phyloP scores from a whole-genome alignment of 495 filamentous ascomycete species.

The Margaritispora aquatica region DNA sequence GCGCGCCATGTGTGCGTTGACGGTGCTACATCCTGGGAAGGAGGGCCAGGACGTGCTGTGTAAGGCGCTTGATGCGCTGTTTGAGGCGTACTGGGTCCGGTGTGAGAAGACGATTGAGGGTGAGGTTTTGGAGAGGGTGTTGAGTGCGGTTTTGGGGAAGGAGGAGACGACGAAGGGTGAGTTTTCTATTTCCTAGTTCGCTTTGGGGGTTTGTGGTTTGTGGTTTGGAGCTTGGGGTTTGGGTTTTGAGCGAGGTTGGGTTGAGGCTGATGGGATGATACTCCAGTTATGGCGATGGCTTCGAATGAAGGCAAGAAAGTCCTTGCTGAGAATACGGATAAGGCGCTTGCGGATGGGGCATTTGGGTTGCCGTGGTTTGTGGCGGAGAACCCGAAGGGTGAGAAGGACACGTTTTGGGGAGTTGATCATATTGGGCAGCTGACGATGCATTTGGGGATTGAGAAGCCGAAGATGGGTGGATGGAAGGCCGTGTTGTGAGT shows the following conservation, averaged over 20 bases:
- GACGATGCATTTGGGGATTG: constrained; percentile 52
- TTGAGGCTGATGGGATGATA: too few relatives aligned
- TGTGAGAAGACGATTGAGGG: constrained; percentile 40
- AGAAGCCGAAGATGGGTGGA: constrained; percentile 31
- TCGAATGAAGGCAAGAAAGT: constrained; percentile 48
- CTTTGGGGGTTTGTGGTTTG: too few relatives aligned
- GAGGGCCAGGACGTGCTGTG: constrained; percentile 48
- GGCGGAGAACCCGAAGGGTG: constrained; percentile 52
- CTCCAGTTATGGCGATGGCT: constrained; percentile 27
- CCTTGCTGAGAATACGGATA: constrained; percentile 49
- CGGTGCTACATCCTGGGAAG: constrained; percentile 30
- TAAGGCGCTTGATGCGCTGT: constrained; percentile 24
- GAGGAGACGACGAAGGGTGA: constrained; percentile 35
- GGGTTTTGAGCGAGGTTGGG: too few relatives aligned
- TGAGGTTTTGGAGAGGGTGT: constrained; percentile 38
- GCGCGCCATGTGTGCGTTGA: constrained; percentile 39
- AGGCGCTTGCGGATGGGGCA: constrained; percentile 51
- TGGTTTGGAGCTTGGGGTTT: too few relatives aligned
- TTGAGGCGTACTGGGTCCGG: constrained; percentile 48
- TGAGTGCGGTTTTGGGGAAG: constrained; percentile 46
- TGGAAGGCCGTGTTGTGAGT: constrained; percentile 47
- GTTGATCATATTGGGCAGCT: constrained; percentile 65
- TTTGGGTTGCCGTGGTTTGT: constrained; percentile 72
- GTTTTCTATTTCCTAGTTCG: neutral
- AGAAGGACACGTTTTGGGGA: constrained; percentile 62